Evolutionary conservation across 768 basidiomycete species (phyloP).

Genomic region (Suillus subalutaceus): DNA sequence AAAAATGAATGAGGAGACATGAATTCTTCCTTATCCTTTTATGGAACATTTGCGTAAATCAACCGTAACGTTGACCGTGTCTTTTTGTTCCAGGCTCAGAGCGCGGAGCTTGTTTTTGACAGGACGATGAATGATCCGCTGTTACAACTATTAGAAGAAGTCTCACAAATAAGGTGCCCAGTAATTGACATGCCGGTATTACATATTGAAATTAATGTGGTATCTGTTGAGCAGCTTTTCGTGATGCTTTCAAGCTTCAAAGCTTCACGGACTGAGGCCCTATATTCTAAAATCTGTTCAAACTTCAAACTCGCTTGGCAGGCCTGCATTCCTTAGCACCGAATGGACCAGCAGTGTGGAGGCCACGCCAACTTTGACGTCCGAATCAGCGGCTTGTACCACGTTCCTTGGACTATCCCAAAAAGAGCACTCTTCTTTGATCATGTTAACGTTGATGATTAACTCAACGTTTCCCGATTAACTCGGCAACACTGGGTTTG

Average conservation of each 20-base stretch:
- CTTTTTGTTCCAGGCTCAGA: constrained; percentile 1
- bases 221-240: not conserved
- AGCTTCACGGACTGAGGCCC: not conserved
- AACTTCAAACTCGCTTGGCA: not conserved
- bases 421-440: not conserved
- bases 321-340: not conserved
- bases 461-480: not conserved
- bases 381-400: not conserved
- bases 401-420: not conserved
- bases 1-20: not conserved
- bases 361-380: not conserved
- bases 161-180: not conserved
- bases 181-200: not conserved
- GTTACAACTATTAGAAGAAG: not conserved
- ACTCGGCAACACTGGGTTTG: not conserved
- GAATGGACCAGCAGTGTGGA: not conserved
- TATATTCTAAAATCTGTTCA: not conserved
- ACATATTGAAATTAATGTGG: not conserved
- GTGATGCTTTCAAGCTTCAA: not conserved
- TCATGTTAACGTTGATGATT: not conserved
- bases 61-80: not conserved
- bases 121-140: constrained; percentile 2
- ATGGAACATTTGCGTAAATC: not conserved
- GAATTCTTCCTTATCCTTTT: not conserved
- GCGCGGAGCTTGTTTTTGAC: not conserved